Conservation (phyloP, 257 asterid species). For the Fraxinus excelsior region DNA sequence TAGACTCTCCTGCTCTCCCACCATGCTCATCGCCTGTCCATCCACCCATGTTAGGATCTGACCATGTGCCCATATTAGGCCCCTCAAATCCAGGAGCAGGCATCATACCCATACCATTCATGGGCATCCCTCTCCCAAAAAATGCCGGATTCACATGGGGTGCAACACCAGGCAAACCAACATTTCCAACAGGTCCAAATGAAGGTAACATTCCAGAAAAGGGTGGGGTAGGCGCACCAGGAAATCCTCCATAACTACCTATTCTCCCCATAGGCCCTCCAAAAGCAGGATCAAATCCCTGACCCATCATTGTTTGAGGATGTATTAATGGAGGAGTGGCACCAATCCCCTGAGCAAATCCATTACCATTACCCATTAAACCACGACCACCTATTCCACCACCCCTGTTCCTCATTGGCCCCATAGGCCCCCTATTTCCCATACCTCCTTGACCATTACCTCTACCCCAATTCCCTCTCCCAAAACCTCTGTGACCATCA, state of each 20-base stretch:
- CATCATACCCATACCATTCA: constrained; percentile 94
- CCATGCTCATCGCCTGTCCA: constrained; percentile 91
- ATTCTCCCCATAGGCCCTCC: constrained; percentile 93
- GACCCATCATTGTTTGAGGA: constrained; percentile 94
- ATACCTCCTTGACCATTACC: constrained; percentile 57
- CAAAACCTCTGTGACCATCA: constrained; percentile 57
- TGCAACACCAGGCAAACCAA: constrained; percentile 92
- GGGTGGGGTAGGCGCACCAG: constrained; percentile 72
- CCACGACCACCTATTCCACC: constrained; percentile 80
- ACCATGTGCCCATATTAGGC: constrained; percentile 87
- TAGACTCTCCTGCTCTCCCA: constrained; percentile 85
- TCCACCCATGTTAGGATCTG: constrained; percentile 75
- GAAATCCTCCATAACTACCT: constrained; percentile 81
- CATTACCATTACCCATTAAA: constrained; percentile 58
- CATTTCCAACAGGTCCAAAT: constrained; percentile 70
- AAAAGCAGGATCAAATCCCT: constrained; percentile 87
- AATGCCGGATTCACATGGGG: constrained; percentile 98
- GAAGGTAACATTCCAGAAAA: constrained; percentile 77
- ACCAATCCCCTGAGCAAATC: constrained; percentile 79
- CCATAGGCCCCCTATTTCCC: constrained; percentile 51
- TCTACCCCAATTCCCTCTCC: constrained; percentile 91
- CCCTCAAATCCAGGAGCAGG: constrained; percentile 74
- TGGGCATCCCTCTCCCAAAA: constrained; percentile 89
- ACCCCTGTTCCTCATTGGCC: constrained; percentile 52
- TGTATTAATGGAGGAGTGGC: constrained; percentile 75